Percentiles rank a stretch among this genome's conserved stretches.
These are phyloP conservation scores for Aspergillus nanangensis DNA, from an alignment of 495 filamentous ascomycete genomes.

Conservation along the genomic window DNA sequence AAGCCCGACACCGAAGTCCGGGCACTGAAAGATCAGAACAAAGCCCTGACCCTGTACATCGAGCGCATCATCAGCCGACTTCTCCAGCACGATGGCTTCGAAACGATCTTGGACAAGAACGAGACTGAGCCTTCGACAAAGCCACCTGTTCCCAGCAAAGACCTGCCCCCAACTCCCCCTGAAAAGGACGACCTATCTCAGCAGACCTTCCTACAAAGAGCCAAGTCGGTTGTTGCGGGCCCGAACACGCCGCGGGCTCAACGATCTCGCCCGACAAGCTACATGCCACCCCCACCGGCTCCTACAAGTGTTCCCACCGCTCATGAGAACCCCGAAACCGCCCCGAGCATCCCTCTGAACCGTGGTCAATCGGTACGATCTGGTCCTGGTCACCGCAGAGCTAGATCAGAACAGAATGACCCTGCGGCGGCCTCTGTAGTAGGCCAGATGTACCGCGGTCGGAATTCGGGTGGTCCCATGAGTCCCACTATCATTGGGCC, in stretches of 20 bases:
- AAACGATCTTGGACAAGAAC: conserved; percentile 67
- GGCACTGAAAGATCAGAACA: conserved; percentile 88
- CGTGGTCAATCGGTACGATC: conserved; percentile 58
- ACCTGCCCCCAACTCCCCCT: conserved; percentile 75
- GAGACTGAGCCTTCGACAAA: conserved; percentile 52
- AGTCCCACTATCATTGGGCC: conserved; percentile 47
- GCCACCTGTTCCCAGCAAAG: conserved; percentile 56
- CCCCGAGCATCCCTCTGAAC: conserved; percentile 72
- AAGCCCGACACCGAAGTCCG: conserved; percentile 77
- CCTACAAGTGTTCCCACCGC: conserved; percentile 31
- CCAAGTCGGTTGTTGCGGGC: conserved; percentile 62
- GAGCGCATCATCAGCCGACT: conserved; percentile 96
- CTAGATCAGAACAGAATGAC: conserved; percentile 65
- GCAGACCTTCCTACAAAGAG: conserved; percentile 68
- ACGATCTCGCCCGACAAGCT: conserved; percentile 58
- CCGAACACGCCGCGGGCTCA: conserved; percentile 38
- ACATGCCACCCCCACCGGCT: conserved; percentile 48
- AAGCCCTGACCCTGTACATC: conserved; percentile 93
- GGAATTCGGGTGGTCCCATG: conserved; percentile 52
- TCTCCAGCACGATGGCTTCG: conserved; percentile 89
- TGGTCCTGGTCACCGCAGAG: conserved; percentile 47
- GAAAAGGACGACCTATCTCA: conserved; percentile 49
- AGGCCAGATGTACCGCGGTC: conserved; percentile 78
- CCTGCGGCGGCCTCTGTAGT: conserved; percentile 64
- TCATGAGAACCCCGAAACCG: conserved; percentile 70